These are phyloP conservation scores for Cytidiella melzeri DNA, from an alignment of 768 basidiomycete genomes.

Conservation along the genomic window DNA sequence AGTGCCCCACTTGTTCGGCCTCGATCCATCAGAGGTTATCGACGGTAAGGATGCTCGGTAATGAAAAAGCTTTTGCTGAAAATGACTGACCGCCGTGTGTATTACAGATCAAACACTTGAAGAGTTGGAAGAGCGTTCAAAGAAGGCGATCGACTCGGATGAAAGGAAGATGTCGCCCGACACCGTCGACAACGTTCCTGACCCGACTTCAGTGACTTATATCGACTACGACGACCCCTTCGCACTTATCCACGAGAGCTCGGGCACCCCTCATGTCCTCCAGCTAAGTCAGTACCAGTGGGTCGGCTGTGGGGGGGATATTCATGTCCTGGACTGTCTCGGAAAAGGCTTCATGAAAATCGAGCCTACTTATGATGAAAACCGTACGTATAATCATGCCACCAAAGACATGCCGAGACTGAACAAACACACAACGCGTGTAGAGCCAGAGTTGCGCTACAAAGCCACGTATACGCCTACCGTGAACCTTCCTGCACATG, in stretches of 20 bases:
- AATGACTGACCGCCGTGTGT: conserved; percentile 5
- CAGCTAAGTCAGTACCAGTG: conserved; percentile 59
- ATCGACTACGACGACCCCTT: conserved; percentile 75
- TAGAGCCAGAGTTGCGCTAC: conserved; percentile 33
- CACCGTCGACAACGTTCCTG: conserved; percentile 33
- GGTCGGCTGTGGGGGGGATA: conserved; percentile 70
- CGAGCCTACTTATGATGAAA: conserved; percentile 35
- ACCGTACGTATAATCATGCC: conserved; percentile 19
- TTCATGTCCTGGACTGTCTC: conserved; percentile 73
- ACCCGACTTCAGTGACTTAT: conserved; percentile 63
- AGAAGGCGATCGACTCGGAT: background rate
- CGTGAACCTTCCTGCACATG: conserved; percentile 34
- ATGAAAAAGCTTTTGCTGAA: background rate
- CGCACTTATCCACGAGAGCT: conserved; percentile 41
- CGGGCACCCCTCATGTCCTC: conserved; percentile 48
- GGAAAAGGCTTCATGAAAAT: conserved; percentile 64
- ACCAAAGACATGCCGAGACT: background rate
- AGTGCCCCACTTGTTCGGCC: conserved; percentile 77
- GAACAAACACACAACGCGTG: background rate
- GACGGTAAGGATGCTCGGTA: conserved; percentile 45
- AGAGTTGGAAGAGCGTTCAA: conserved; percentile 38
- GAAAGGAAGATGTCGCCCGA: conserved; percentile 16
- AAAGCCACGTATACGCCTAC: conserved; percentile 51
- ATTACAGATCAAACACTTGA: conserved; percentile 45
- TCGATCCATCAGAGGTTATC: conserved; percentile 66